Evolutionary conservation across 208 protist genomes (phyloP).

Genomic region (Trypanosoma boissoni): DNA sequence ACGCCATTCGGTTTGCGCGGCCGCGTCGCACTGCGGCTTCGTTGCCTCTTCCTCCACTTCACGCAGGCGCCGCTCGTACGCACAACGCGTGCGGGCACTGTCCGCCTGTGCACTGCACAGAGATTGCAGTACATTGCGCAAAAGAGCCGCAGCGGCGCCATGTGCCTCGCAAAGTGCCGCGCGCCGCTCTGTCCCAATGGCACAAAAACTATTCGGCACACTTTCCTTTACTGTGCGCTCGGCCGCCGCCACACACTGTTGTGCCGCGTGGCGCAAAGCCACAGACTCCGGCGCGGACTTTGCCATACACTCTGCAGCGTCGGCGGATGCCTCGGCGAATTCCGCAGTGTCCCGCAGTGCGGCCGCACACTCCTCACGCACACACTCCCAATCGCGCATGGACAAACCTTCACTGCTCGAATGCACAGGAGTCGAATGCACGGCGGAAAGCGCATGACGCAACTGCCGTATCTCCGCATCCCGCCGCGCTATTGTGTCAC

Average conservation of each 20-base stretch:
- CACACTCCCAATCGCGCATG: no score
- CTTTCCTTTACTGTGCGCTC: no score
- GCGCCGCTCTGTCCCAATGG: neutral
- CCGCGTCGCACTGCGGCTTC: slow-evolving; percentile 14
- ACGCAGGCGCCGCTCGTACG: slow-evolving; percentile 23
- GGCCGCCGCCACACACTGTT: no score
- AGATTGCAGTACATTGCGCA: slow-evolving; percentile 10
- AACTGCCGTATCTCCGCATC: slow-evolving; percentile 21
- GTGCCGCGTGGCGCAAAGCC: no score
- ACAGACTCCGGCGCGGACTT: no score
- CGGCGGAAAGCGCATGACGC: neutral
- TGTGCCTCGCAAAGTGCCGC: neutral
- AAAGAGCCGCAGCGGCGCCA: neutral
- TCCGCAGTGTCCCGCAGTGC: no score
- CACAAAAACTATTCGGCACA: no score
- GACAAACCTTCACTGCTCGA: neutral
- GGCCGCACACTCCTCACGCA: no score
- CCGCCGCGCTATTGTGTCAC: slow-evolving; percentile 2
- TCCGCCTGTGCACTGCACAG: neutral
- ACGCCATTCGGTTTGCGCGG: slow-evolving; percentile 36
- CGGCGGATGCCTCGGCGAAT: no score
- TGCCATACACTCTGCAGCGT: no score
- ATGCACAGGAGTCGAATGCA: neutral
- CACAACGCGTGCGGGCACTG: no score
- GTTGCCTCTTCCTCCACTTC: slow-evolving; percentile 45